Evolutionary conservation across 1,284 basidiomycete genomes (phyloP).

Genomic region (Austroboletus novae-zelandiae): DNA sequence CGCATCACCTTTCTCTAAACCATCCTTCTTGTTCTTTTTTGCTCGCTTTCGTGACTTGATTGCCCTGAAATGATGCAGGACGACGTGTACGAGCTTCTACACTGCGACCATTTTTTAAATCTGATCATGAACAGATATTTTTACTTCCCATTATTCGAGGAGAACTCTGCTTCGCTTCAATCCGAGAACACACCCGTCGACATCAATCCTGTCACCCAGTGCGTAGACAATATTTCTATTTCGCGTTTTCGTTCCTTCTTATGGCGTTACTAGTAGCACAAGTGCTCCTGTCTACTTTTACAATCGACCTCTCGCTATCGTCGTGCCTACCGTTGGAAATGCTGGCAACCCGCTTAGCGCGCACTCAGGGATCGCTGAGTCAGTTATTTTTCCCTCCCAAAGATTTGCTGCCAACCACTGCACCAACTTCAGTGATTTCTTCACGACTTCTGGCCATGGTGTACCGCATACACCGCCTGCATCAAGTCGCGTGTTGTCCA

Average conservation of each 20-base stretch:
- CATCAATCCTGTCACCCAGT: conserved; percentile 1
- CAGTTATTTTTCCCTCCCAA: conserved; percentile 1
- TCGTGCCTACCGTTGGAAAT: conserved; percentile 1
- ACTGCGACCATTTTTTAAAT: conserved; percentile 1
- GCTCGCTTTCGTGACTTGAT: not conserved
- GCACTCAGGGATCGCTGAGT: conserved; percentile 9
- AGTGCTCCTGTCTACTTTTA: not conserved
- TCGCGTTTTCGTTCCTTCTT: not conserved
- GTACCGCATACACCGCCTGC: not conserved
- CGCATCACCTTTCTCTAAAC: not conserved
- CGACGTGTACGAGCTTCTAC: conserved; percentile 5
- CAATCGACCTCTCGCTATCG: not conserved
- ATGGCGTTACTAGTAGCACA: conserved; percentile 4
- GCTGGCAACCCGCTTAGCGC: not conserved
- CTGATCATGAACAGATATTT: conserved; percentile 2
- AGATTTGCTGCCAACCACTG: not conserved
- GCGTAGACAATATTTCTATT: conserved; percentile 3
- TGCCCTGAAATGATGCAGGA: conserved; percentile 10
- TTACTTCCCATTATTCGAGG: not conserved
- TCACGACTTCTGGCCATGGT: conserved; percentile 5
- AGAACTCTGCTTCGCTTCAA: not conserved
- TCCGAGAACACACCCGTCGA: not conserved
- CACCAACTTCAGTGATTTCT: not conserved
- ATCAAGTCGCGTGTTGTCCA: not conserved
- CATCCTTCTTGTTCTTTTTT: not conserved